A percentile compares a stretch with the other conserved stretches of the same genome.
Conservation (phyloP, 495 filamentous ascomycete species). For the Echria macrotheca region DNA sequence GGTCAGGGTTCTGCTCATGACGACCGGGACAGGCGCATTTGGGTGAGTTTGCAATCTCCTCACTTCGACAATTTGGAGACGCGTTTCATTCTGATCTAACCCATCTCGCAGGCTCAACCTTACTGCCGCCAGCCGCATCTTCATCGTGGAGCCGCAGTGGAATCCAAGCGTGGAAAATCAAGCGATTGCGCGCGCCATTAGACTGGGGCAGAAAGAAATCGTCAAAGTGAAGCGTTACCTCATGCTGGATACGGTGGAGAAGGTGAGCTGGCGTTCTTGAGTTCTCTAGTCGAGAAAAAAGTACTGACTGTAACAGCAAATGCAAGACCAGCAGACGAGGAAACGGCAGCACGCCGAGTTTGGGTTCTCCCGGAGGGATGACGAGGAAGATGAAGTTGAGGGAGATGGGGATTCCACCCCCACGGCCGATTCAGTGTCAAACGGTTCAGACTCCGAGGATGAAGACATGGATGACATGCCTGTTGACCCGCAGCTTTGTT, state of each 20-base stretch:
- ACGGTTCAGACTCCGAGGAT: not conserved
- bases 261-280: too few species aligned
- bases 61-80: too few species aligned
- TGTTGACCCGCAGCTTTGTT: too few species aligned
- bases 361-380: constrained; percentile 8
- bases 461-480: too few species aligned
- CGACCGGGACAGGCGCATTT: constrained; percentile 45
- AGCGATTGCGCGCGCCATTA: constrained; percentile 42
- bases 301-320: too few species aligned
- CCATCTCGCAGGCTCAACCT: constrained; percentile 42
- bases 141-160: constrained; percentile 51
- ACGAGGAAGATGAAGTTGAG: not conserved
- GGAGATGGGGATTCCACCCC: not conserved
- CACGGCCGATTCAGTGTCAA: not conserved
- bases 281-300: too few species aligned
- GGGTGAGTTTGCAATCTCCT: constrained; percentile 31
- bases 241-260: constrained; percentile 42
- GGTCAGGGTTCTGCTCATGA: constrained; percentile 44
- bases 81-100: too few species aligned
- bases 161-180: constrained; percentile 51
- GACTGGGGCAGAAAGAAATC: constrained; percentile 41
- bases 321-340: constrained; percentile 21
- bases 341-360: constrained; percentile 17
- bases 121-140: constrained; percentile 40
- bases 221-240: constrained; percentile 43